Conservation (phyloP, 1,284 basidiomycete species). For the Ceratobasidium sp. region DNA sequence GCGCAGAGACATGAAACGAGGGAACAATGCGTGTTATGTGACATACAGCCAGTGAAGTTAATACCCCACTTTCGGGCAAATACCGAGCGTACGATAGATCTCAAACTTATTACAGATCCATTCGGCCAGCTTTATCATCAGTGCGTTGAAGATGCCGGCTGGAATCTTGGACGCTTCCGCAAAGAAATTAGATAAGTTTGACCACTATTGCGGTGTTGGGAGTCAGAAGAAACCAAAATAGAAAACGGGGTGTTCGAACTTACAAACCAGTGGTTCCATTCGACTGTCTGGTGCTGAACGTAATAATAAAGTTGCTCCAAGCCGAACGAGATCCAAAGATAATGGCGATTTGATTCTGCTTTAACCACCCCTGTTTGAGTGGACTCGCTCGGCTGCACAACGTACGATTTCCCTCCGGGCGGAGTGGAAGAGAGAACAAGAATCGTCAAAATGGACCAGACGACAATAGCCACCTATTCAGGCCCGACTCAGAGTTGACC, state of each 20-base stretch:
- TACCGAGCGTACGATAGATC: too few relatives aligned
- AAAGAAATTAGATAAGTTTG: background rate
- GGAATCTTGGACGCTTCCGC: too few relatives aligned
- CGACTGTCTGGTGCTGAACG: background rate
- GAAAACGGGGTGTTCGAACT: background rate
- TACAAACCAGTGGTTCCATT: background rate
- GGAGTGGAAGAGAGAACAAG: background rate
- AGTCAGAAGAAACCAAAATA: background rate
- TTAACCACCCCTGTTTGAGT: background rate
- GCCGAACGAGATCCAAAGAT: background rate
- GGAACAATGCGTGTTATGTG: too few relatives aligned
- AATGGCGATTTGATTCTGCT: background rate
- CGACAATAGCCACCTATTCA: background rate
- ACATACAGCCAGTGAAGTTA: too few relatives aligned
- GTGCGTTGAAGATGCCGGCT: too few relatives aligned
- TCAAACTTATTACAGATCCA: too few relatives aligned
- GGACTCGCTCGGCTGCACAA: background rate
- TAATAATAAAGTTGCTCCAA: background rate
- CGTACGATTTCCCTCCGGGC: background rate
- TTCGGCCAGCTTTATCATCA: too few relatives aligned
- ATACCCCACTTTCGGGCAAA: too few relatives aligned
- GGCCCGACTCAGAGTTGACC: background rate
- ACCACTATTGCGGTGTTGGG: background rate
- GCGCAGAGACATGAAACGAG: too few relatives aligned
- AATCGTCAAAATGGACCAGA: background rate